These are phyloP conservation scores for Tolypocladium album DNA, from an alignment of 2,329 filamentous ascomycete species.

Conservation along the genomic window DNA sequence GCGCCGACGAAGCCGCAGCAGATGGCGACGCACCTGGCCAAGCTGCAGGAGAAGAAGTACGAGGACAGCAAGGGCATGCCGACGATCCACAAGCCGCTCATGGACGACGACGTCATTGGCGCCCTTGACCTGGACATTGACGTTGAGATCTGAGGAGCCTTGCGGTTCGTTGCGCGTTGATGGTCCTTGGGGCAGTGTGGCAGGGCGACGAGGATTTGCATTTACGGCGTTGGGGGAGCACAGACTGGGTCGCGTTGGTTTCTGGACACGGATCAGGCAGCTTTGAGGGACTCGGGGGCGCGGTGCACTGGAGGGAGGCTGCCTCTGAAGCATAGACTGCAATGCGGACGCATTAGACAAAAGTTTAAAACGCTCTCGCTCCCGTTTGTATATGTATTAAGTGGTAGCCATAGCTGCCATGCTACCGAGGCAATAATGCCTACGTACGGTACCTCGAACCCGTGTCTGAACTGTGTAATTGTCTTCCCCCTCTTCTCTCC, in stretches of 20 bases:
- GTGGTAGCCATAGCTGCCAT: background rate
- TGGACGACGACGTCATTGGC: slow-evolving; percentile 89
- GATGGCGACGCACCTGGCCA: slow-evolving; percentile 41
- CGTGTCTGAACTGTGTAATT: background rate
- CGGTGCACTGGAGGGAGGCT: background rate
- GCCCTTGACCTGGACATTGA: slow-evolving; percentile 85
- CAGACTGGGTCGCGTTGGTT: background rate
- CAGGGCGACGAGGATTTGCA: background rate
- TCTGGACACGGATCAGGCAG: background rate
- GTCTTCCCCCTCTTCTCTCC: background rate
- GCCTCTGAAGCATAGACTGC: background rate
- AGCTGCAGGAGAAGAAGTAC: slow-evolving; percentile 40
- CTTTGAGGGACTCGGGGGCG: background rate
- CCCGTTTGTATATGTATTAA: background rate
- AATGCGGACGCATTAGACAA: background rate
- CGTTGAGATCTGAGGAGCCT: slow-evolving; percentile 64
- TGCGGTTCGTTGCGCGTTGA: background rate
- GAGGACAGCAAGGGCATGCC: slow-evolving; percentile 49
- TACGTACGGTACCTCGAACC: background rate
- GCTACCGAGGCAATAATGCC: background rate
- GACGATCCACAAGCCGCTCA: slow-evolving; percentile 66
- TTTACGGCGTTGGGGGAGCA: background rate
- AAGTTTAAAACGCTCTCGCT: background rate
- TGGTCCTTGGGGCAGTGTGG: background rate
- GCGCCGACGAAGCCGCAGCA: slow-evolving; percentile 27